Conservation (phyloP, 2,329 filamentous ascomycete species). For the Phyllosticta paracitricarpa region DNA sequence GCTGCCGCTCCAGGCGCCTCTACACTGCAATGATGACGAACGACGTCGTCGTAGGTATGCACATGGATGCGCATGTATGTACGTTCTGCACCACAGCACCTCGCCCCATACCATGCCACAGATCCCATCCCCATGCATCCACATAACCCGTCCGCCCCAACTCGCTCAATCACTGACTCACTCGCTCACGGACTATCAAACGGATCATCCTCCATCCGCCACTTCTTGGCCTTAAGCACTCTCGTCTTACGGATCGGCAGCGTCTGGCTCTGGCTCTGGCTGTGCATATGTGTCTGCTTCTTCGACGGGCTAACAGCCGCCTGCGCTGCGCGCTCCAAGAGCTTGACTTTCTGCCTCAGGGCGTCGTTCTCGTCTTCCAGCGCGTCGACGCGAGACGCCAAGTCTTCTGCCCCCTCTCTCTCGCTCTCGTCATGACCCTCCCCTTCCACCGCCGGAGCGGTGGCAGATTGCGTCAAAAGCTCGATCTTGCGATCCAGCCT, state of each 20-base stretch:
- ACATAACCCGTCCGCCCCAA: too few species aligned
- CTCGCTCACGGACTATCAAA: conserved; percentile 1
- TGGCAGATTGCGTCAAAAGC: conserved; percentile 42
- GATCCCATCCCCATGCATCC: too few species aligned
- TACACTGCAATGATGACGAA: too few species aligned
- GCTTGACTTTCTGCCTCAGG: conserved; percentile 30
- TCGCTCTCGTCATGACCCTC: conserved; percentile 28
- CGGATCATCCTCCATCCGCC: conserved; percentile 18
- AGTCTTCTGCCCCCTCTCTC: conserved; percentile 24
- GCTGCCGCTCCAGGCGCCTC: too few species aligned
- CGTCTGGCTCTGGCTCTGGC: too few species aligned
- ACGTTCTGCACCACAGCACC: background rate
- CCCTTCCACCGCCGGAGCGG: conserved; percentile 22
- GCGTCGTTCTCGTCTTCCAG: conserved; percentile 38
- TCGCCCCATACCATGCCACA: too few species aligned
- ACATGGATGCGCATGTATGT: too few species aligned
- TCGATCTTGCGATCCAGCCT: conserved; percentile 85
- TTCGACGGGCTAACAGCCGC: conserved; percentile 14
- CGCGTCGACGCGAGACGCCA: conserved; percentile 24
- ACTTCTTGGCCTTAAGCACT: conserved; percentile 40
- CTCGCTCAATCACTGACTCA: background rate
- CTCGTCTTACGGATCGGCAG: conserved; percentile 29
- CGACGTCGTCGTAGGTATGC: too few species aligned
- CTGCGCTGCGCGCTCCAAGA: conserved; percentile 29
- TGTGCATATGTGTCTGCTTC: background rate